Base-by-base conservation (phyloP, 345 rosid species). In the Hibiscus syriacus region DNA sequence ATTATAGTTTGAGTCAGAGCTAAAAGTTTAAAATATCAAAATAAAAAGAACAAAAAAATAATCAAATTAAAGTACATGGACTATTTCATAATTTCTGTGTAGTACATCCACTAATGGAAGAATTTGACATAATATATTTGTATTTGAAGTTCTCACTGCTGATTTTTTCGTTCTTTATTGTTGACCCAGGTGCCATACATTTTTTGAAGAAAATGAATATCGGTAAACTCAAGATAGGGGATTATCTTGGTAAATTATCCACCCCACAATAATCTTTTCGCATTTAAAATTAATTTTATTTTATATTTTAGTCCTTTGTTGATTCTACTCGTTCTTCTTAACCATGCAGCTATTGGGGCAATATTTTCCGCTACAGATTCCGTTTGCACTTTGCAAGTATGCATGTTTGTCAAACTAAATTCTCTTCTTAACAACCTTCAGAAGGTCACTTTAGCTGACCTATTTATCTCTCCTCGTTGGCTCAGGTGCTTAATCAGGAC, bases 401-500 rank as follows among this genome's bases (percentile, higher is more conserved):
- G 36, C 6, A 32, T 32, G 36, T 32, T 32, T 32, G 4, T n/a
- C n/a, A n/a, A 55, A 56, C 49, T 46, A 5, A 17, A 5, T 8
- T 61, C 39, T 41, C 32, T n/a, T n/a, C 50, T 45, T 70, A n/a
- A 22, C 62, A 59, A 43, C 61, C 71, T 66, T 36, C 65, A 39
- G 5, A 30, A 53, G 26, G 56, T 57, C 16, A 46, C 41, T 11
- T 34, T 23, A 36, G 38, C 38, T 38, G 16, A 50, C 50, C 67
- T 70, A 48, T 64, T 55, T 5, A 38, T 30, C 16, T 26, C 12
- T 46, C 39, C 41, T 19, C 62, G 63, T 62, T 79, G n/a, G 29
- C 74, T 46, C 77, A 89, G 98, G 94, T 93, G 81, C 90, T 93
- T 65, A 83, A 86, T 80, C 94, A 93, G 81, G 96, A 92, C 12